phyloP scores from a whole-genome alignment of 139 green algal species.

The Coccomyxa sp. region DNA sequence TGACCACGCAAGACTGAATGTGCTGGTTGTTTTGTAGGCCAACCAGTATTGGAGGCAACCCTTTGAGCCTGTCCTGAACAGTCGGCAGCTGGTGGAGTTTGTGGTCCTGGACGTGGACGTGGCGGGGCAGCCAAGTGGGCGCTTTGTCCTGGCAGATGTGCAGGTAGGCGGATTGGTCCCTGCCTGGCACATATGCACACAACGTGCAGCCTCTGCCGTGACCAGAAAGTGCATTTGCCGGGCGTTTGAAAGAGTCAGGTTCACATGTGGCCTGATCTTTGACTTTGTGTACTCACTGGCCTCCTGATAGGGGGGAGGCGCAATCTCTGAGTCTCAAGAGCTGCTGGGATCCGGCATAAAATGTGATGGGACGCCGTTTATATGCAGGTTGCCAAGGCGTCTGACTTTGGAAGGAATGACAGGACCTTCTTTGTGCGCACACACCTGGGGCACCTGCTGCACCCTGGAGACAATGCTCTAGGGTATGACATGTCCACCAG shows the following conservation, averaged over 20 bases:
- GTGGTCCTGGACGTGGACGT: constrained; percentile 89
- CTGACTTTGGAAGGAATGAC: constrained; percentile 93
- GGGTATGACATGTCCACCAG: constrained; percentile 83
- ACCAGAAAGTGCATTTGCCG: no score
- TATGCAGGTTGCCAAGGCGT: constrained; percentile 63
- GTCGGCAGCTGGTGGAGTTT: constrained; percentile 77
- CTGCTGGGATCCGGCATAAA: no score
- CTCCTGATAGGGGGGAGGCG: neutral
- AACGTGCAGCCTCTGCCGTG: no score
- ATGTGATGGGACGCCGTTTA: neutral
- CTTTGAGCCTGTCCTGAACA: constrained; percentile 60
- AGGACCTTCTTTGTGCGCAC: constrained; percentile 66
- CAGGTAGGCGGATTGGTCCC: no score
- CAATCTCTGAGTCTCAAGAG: neutral
- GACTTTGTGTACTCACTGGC: neutral
- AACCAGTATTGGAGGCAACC: constrained; percentile 70
- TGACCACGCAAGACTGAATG: no score
- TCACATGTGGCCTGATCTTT: no score
- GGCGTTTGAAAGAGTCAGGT: no score
- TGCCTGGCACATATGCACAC: no score
- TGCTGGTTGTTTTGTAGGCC: neutral
- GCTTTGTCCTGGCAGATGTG: constrained; percentile 45
- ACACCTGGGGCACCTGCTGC: constrained; percentile 84
- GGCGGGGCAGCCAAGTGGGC: constrained; percentile 4
- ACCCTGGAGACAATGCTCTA: constrained; percentile 80